Evolutionary conservation across 2,329 filamentous ascomycete species (phyloP).

Genomic region (Coleophoma eucalyptorum): DNA sequence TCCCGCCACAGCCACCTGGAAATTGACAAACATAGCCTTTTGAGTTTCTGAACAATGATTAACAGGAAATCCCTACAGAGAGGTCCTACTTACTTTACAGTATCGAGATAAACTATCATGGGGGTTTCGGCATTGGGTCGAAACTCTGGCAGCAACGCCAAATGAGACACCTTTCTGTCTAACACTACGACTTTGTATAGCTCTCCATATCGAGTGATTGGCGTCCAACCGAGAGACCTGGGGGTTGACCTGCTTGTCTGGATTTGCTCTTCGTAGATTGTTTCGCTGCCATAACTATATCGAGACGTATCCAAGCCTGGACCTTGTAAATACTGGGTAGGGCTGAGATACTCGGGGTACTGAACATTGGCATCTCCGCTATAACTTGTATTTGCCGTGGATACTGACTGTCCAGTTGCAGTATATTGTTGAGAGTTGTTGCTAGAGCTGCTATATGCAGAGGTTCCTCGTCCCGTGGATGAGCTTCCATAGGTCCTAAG

Average conservation of each 20-base stretch:
- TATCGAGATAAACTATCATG: slow-evolving; percentile 12
- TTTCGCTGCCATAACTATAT: background rate
- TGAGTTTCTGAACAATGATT: slow-evolving; percentile 5
- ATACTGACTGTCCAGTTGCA: background rate
- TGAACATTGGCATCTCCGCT: no score
- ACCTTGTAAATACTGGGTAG: background rate
- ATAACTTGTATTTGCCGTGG: background rate
- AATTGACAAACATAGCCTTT: slow-evolving; percentile 14
- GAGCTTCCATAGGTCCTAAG: background rate
- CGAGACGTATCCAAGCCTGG: background rate
- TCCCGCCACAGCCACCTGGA: slow-evolving; percentile 14
- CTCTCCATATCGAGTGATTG: slow-evolving; percentile 4
- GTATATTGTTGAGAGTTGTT: background rate
- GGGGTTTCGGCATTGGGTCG: slow-evolving; percentile 6
- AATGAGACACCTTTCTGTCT: slow-evolving; percentile 14
- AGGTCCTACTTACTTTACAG: slow-evolving; percentile 2
- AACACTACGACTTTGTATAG: slow-evolving; percentile 15
- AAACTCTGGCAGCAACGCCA: slow-evolving; percentile 9
- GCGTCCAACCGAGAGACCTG: slow-evolving; percentile 11
- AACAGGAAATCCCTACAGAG: background rate
- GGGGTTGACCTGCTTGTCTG: slow-evolving; percentile 7
- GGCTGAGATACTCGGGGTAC: background rate
- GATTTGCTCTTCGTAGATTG: background rate
- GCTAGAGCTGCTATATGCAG: background rate
- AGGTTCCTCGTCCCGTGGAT: background rate